Percentiles rank a stretch among this genome's conserved stretches.
Conservation (phyloP, 2,329 filamentous ascomycete genomes). For the Diaporthe vaccinii region DNA sequence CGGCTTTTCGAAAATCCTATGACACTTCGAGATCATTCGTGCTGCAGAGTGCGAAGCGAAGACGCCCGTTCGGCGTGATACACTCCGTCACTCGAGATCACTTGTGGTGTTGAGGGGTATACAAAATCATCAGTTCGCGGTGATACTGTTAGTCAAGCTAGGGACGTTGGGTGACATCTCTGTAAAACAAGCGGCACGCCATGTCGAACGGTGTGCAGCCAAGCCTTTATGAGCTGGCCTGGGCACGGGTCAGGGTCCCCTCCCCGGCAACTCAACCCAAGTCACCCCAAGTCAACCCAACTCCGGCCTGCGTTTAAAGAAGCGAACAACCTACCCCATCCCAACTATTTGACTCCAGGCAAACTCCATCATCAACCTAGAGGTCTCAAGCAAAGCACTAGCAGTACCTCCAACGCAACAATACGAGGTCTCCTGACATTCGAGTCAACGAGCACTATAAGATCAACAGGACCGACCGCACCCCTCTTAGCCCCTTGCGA, state of each 20-base stretch:
- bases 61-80: not conserved
- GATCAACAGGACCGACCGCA: not conserved
- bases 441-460: not conserved
- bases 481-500: not conserved
- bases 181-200: slow-evolving; percentile 10
- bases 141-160: slow-evolving; percentile 20
- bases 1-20: not conserved
- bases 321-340: not conserved
- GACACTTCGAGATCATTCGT: not conserved
- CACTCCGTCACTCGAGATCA: not conserved
- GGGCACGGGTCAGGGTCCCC: slow-evolving; percentile 7
- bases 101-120: slow-evolving; percentile 5
- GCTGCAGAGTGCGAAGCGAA: not conserved
- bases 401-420: not conserved
- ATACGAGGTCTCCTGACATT: not conserved
- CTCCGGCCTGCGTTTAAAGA: slow-evolving; percentile 1
- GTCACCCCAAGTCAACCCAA: slow-evolving; percentile 8
- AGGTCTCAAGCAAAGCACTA: not conserved
- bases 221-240: slow-evolving; percentile 21
- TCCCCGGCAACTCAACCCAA: slow-evolving; percentile 19
- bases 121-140: not conserved
- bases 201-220: slow-evolving; percentile 11
- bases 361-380: not conserved
- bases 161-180: slow-evolving; percentile 12
- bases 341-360: not conserved